These are phyloP conservation scores for Edaphochlamys debaryana DNA, from an alignment of 139 green algal species.

Conservation along the genomic window DNA sequence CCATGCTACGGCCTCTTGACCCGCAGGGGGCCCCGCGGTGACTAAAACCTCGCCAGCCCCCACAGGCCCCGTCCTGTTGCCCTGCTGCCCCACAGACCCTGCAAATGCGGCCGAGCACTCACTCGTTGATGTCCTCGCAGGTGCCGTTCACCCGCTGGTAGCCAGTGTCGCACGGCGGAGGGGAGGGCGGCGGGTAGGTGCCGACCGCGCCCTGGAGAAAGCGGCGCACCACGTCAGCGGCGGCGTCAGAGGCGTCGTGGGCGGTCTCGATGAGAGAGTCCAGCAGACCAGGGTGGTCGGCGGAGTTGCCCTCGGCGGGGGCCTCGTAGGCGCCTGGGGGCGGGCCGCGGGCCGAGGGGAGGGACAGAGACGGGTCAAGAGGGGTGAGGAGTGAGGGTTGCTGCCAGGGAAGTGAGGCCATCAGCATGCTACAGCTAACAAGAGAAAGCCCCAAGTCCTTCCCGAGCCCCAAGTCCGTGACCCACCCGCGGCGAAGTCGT, in stretches of 20 bases:
- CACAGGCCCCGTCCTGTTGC: no score
- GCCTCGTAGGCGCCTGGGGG: not conserved
- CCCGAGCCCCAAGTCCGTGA: no score
- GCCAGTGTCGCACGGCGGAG: no score
- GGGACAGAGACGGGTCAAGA: not conserved
- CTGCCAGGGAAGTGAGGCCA: not conserved
- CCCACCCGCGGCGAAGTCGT: not conserved
- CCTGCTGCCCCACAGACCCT: no score
- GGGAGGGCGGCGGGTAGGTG: not conserved
- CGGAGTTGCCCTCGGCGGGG: not conserved
- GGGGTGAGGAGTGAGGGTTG: not conserved
- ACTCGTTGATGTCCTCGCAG: no score
- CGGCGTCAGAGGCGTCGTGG: not conserved
- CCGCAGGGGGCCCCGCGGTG: no score
- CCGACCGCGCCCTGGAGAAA: not conserved
- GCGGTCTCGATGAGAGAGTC: not conserved
- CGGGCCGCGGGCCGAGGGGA: no score
- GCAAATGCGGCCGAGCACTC: no score
- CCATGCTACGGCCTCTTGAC: no score
- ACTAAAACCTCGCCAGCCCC: no score
- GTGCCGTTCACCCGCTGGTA: no score
- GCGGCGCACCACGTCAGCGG: constrained; percentile 14
- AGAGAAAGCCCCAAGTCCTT: no score
- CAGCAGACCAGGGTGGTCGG: not conserved
- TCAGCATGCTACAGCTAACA: not conserved